Conservation (phyloP, 306 rosid genomes). For the Lathyrus tuberosus region DNA sequence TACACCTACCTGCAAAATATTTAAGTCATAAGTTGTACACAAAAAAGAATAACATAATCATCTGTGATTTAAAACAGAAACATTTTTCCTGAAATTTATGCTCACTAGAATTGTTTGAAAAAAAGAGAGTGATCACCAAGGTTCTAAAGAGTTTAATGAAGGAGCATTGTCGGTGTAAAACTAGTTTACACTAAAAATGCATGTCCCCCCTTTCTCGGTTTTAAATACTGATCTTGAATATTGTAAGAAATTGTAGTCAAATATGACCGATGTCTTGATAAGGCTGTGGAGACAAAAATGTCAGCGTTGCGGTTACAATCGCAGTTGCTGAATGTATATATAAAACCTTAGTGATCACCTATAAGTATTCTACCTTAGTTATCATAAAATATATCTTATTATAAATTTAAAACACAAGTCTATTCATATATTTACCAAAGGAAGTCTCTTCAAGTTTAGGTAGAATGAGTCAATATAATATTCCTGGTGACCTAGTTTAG, state of each 20-base stretch:
- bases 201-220: not conserved
- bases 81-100: too few species aligned
- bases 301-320: not conserved
- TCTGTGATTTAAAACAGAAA: slow-evolving; percentile 17
- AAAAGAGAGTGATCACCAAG: too few species aligned
- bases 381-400: not conserved
- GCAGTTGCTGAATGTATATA: not conserved
- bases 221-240: not conserved
- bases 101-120: too few species aligned
- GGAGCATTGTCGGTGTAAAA: too few species aligned
- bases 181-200: not conserved
- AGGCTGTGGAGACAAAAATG: not conserved
- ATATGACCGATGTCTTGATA: not conserved
- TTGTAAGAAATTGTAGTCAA: not conserved
- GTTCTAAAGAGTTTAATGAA: too few species aligned
- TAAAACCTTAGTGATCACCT: not conserved
- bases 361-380: slow-evolving; percentile 13
- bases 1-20: slow-evolving; percentile 88
- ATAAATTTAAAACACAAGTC: slow-evolving; percentile 3
- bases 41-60: not conserved
- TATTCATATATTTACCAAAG: slow-evolving; percentile 66
- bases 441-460: slow-evolving; percentile 89
- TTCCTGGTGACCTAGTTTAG: slow-evolving; percentile 64
- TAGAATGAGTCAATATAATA: slow-evolving; percentile 94
- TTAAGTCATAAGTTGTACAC: slow-evolving; percentile 25